Conservation (phyloP, 2,329 filamentous ascomycete species). For the Penicillium sp. region DNA sequence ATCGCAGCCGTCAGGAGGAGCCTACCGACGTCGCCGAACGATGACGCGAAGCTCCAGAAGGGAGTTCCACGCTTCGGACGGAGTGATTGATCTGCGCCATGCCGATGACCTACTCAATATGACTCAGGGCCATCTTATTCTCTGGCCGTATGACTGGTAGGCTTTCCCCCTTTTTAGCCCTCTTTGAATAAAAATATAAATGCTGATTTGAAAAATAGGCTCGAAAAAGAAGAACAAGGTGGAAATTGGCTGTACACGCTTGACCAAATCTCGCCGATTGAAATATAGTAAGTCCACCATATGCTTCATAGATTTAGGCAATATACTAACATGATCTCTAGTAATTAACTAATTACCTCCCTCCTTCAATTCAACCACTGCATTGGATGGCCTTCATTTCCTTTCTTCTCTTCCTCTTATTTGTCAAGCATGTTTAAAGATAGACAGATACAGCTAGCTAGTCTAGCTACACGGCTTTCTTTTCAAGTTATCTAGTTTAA, state of each 20-base stretch:
- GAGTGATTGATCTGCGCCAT: slow-evolving; percentile 69
- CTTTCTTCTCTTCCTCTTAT: not conserved
- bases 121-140: slow-evolving; percentile 82
- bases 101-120: slow-evolving; percentile 77
- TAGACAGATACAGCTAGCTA: not conserved
- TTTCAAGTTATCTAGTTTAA: not conserved
- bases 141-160: slow-evolving; percentile 91
- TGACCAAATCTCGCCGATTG: slow-evolving; percentile 89
- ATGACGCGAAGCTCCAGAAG: slow-evolving; percentile 45
- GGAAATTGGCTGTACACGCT: slow-evolving; percentile 97
- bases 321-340: not conserved
- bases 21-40: slow-evolving; percentile 32
- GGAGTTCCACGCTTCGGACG: slow-evolving; percentile 58
- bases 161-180: slow-evolving; percentile 13
- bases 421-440: not conserved
- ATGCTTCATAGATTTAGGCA: no score
- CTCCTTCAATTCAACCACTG: not conserved
- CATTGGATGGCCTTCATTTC: not conserved
- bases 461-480: not conserved
- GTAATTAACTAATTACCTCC: slow-evolving; percentile 5
- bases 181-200: slow-evolving; percentile 1
- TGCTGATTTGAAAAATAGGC: slow-evolving; percentile 43
- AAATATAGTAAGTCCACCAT: slow-evolving; percentile 66
- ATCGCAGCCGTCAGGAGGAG: slow-evolving; percentile 6
- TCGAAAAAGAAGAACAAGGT: slow-evolving; percentile 82